These are phyloP conservation scores for Penicillium crustosum DNA, from an alignment of 2,329 filamentous ascomycete genomes.

Conservation along the genomic window DNA sequence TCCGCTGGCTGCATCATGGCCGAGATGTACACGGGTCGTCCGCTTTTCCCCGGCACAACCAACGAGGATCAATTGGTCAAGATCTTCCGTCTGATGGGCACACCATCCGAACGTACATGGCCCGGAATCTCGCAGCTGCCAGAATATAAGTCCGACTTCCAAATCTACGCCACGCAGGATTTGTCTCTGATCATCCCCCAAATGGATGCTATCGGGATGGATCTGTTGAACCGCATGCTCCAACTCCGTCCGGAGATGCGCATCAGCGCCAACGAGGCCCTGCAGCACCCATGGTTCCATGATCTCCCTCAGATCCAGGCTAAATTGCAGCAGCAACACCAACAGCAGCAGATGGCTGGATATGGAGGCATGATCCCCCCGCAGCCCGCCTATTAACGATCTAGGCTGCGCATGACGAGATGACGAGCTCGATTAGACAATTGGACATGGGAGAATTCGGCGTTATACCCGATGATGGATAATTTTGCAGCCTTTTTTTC, in stretches of 20 bases:
- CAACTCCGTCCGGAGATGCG: slow-evolving; percentile 89
- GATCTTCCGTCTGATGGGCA: slow-evolving; percentile 98
- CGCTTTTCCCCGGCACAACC: slow-evolving; percentile 93
- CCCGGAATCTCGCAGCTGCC: slow-evolving; percentile 91
- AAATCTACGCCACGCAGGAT: slow-evolving; percentile 91
- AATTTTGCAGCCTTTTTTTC: slow-evolving; percentile 13
- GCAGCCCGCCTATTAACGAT: slow-evolving; percentile 36
- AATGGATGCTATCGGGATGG: slow-evolving; percentile 83
- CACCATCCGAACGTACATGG: slow-evolving; percentile 92
- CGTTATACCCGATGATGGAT: slow-evolving; percentile 31
- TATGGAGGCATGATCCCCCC: slow-evolving; percentile 43
- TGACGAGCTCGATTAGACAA: slow-evolving; percentile 28
- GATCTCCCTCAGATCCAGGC: slow-evolving; percentile 58
- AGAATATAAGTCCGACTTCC: slow-evolving; percentile 96
- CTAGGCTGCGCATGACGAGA: slow-evolving; percentile 26
- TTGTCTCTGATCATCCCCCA: slow-evolving; percentile 82
- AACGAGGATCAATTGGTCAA: slow-evolving; percentile 97
- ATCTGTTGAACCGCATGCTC: slow-evolving; percentile 85
- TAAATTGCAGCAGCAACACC: slow-evolving; percentile 47
- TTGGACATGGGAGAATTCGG: slow-evolving; percentile 32
- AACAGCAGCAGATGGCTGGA: slow-evolving; percentile 41
- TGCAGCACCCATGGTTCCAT: slow-evolving; percentile 91
- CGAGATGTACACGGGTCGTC: slow-evolving; percentile 96
- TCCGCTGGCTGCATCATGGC: slow-evolving; percentile 99
- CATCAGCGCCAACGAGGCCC: slow-evolving; percentile 80